phyloP scores from a whole-genome alignment of 1,139 yeast genomes.

The Pichia sp. region DNA sequence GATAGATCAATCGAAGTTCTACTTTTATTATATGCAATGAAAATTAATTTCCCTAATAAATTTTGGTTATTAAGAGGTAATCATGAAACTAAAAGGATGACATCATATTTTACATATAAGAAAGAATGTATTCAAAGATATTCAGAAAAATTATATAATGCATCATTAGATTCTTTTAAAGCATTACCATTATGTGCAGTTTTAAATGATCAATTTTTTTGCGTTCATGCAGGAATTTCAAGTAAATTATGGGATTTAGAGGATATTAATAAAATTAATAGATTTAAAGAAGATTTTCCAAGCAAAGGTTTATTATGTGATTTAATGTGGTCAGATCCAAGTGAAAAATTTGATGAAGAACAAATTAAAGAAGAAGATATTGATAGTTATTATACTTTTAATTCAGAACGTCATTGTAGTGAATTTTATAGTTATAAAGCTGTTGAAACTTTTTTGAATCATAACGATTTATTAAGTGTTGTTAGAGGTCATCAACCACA shows the following conservation, averaged over 20 bases:
- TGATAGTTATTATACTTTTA: slow-evolving; percentile 59
- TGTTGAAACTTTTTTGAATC: slow-evolving; percentile 67
- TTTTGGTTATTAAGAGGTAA: slow-evolving; percentile 85
- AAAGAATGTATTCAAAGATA: slow-evolving; percentile 92
- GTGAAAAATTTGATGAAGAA: slow-evolving; percentile 52
- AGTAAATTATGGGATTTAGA: slow-evolving; percentile 61
- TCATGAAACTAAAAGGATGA: slow-evolving; percentile 95
- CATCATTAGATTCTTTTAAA: slow-evolving; percentile 79
- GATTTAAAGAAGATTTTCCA: slow-evolving; percentile 77
- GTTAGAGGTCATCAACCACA: slow-evolving; percentile 94
- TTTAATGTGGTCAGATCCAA: slow-evolving; percentile 95
- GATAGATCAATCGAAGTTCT: slow-evolving; percentile 98
- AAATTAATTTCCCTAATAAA: slow-evolving; percentile 64
- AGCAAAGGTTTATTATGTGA: slow-evolving; percentile 92
- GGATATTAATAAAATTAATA: slow-evolving; percentile 65
- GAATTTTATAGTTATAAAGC: slow-evolving; percentile 93
- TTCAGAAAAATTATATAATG: slow-evolving; percentile 66
- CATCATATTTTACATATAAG: slow-evolving; percentile 89
- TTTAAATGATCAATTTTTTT: slow-evolving; percentile 68
- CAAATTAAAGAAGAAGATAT: slow-evolving; percentile 41
- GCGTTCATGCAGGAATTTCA: slow-evolving; percentile 93
- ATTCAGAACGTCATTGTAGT: slow-evolving; percentile 92
- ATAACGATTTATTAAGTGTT: slow-evolving; percentile 68
- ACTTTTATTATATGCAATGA: slow-evolving; percentile 68
- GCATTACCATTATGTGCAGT: slow-evolving; percentile 81